Base-by-base conservation (phyloP, 768 basidiomycete genomes). In the Pleurotus salmoneostramineus region DNA sequence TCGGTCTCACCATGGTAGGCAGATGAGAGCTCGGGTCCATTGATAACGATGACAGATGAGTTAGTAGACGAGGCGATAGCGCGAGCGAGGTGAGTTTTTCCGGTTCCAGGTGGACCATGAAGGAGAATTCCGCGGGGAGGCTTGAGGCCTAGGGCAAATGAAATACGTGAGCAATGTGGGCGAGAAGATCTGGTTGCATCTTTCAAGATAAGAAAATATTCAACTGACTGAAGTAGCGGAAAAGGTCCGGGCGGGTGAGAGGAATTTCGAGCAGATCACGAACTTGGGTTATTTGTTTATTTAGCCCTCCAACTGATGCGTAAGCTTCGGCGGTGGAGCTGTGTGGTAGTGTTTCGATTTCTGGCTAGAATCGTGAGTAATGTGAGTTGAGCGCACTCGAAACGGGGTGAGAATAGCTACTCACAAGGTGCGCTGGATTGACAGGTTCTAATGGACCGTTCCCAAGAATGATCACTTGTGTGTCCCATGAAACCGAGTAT, bases 1-100 rank as follows among this genome's bases (percentile, higher is more conserved):
- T 99, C 97, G 0, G 95, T 97, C 75, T 99, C 97, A 44, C 97
- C 97, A 66, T 98, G 97, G 66, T 93, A 98, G 0, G 95, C 93
- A 15, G 93, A 94, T 1, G 91, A 93, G 17, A 98, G 81, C 67
- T 98, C 95, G 10, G 97, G 95, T 0, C 97, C 97, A 64, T 96
- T 96, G 69, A 98, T 88, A 51, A 93, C 85, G 61, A 99, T 82
- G n/a, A 97, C 91, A 31, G 88, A 85, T 5, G 94, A 91, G 33
- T 82, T 83, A 0, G 91, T 91, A 4, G 95, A 93, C 0, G 87
- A 82, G 3, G 96, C 95, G 58, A 99, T 95, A 11, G 95, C 92
- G 60, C 94, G 87, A 8, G 97, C 96, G 2, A 99, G 78, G 66
- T 97, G 94, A 0, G 97, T 99, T 74, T 99, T 99, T 12, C 97